Evolutionary conservation across 2,329 filamentous ascomycete species (phyloP).

Genomic region (Aspergillus aculeatinus): DNA sequence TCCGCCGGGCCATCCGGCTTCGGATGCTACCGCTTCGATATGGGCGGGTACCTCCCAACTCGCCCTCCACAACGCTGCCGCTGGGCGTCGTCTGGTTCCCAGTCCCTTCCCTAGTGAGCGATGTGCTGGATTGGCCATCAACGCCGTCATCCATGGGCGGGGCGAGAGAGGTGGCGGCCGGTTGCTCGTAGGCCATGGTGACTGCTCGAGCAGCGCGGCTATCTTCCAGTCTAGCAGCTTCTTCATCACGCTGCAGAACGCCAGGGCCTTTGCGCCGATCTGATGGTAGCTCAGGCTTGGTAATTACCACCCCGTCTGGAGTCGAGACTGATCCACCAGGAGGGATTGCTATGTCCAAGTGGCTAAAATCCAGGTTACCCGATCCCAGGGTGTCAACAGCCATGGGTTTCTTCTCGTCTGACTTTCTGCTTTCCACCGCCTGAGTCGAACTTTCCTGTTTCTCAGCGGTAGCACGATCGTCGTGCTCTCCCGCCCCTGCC

Average conservation of each 20-base stretch:
- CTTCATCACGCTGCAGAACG: slow-evolving; percentile 48
- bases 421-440: slow-evolving; percentile 23
- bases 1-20: slow-evolving; percentile 62
- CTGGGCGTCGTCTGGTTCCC: slow-evolving; percentile 66
- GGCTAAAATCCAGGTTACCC: slow-evolving; percentile 84
- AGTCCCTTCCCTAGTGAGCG: slow-evolving; percentile 33
- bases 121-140: slow-evolving; percentile 31
- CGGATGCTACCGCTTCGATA: slow-evolving; percentile 67
- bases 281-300: slow-evolving; percentile 32
- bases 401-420: slow-evolving; percentile 61
- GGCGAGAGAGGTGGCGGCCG: slow-evolving; percentile 41
- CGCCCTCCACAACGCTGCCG: slow-evolving; percentile 65
- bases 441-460: slow-evolving; percentile 29
- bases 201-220: slow-evolving; percentile 60
- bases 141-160: slow-evolving; percentile 38
- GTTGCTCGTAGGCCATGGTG: slow-evolving; percentile 57
- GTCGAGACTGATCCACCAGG: slow-evolving; percentile 37
- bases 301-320: slow-evolving; percentile 39
- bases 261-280: slow-evolving; percentile 39
- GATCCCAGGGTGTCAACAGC: slow-evolving; percentile 86
- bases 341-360: slow-evolving; percentile 67
- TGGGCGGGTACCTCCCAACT: slow-evolving; percentile 49
- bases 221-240: slow-evolving; percentile 58
- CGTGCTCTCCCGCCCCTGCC: slow-evolving; percentile 30
- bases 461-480: slow-evolving; percentile 27